Conservation (phyloP, 768 basidiomycete species). For the Mycena maculata region DNA sequence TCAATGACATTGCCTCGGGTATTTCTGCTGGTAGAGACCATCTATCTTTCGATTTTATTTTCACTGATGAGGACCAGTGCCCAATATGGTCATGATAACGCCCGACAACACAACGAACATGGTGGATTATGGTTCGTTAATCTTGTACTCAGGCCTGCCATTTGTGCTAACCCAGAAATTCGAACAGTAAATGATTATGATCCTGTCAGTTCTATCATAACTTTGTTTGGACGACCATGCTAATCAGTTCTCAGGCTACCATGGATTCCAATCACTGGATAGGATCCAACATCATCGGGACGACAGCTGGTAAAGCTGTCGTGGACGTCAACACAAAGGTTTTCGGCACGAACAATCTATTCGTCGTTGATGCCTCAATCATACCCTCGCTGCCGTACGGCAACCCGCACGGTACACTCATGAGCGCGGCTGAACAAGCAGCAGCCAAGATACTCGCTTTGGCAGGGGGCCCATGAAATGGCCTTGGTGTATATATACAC, state of each 20-base stretch:
- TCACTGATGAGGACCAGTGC: constrained; percentile 33
- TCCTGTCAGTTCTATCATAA: constrained; percentile 12
- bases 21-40: constrained; percentile 19
- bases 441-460: constrained; percentile 54
- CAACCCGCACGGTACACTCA: constrained; percentile 53
- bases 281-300: constrained; percentile 48
- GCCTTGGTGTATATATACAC: too few species aligned
- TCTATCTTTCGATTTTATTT: not conserved
- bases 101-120: constrained; percentile 54
- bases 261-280: constrained; percentile 59
- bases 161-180: not conserved
- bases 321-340: constrained; percentile 57
- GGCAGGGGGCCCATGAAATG: constrained; percentile 17
- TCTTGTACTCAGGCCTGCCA: too few species aligned
- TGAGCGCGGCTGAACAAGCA: constrained; percentile 55
- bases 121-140: constrained; percentile 40
- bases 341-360: constrained; percentile 40
- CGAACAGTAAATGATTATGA: constrained; percentile 31
- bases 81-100: constrained; percentile 50
- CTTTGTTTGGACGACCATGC: not conserved
- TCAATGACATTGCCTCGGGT: constrained; percentile 46
- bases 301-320: constrained; percentile 43
- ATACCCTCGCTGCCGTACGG: constrained; percentile 39
- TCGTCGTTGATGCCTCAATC: constrained; percentile 57
- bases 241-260: constrained; percentile 9